These are phyloP conservation scores for Sporopachydermia cereana DNA, from an alignment of 1,139 yeast genomes.

Conservation along the genomic window DNA sequence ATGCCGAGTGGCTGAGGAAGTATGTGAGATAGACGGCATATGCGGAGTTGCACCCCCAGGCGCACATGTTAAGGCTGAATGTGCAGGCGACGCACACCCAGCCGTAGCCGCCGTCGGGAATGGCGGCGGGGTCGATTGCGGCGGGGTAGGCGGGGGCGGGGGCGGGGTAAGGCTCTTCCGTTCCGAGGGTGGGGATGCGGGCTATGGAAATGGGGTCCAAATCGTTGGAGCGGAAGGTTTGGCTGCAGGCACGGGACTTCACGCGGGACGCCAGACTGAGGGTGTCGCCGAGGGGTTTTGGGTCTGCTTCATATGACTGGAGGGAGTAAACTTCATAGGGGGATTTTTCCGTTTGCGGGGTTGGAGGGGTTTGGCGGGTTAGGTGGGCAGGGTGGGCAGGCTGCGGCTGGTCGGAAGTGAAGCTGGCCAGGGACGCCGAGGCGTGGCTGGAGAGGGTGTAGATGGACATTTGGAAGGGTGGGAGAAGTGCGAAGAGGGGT, in stretches of 20 bases:
- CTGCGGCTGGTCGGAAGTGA: no score
- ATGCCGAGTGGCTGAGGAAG: constrained; percentile 36
- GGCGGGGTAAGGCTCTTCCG: neutral
- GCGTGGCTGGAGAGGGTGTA: no score
- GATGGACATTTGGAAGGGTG: no score
- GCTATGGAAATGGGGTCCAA: neutral
- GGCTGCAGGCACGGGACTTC: neutral
- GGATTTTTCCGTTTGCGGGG: no score
- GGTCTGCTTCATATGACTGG: neutral
- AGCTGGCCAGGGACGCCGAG: no score
- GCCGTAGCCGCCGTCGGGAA: constrained; percentile 57
- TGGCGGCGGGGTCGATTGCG: neutral
- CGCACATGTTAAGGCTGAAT: constrained; percentile 38
- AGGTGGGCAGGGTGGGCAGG: no score
- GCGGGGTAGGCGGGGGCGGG: neutral
- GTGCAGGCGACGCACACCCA: constrained; percentile 56
- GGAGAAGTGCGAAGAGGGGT: no score
- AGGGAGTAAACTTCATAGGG: no score
- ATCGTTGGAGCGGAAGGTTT: neutral
- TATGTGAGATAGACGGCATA: constrained; percentile 58
- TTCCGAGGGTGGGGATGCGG: neutral
- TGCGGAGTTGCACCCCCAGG: constrained; percentile 70
- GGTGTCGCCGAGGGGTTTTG: neutral
- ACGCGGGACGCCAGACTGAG: neutral
- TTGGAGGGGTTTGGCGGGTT: no score